phyloP scores from a whole-genome alignment of 2,329 filamentous ascomycete genomes.

The Fusarium paranaense region DNA sequence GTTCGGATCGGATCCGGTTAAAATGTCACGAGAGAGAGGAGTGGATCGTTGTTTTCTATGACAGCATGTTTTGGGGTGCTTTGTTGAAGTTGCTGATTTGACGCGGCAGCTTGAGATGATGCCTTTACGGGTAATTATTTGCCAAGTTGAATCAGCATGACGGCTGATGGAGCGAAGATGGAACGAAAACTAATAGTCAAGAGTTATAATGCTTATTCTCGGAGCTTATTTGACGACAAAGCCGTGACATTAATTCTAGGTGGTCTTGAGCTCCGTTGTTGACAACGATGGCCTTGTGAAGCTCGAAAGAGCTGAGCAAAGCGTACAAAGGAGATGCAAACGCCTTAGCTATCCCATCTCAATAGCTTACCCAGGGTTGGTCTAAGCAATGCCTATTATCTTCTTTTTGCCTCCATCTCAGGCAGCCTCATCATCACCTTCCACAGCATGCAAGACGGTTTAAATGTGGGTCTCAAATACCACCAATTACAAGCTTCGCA shows the following conservation, averaged over 20 bases:
- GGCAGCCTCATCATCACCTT: not conserved
- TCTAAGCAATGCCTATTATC: not conserved
- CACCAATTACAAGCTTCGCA: constrained; percentile 23
- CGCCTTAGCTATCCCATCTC: not conserved
- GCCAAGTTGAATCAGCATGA: not conserved
- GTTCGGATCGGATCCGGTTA: not conserved
- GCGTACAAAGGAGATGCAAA: not conserved
- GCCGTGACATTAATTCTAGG: not conserved
- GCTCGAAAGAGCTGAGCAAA: not conserved
- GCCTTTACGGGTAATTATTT: not conserved
- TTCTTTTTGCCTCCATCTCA: not conserved
- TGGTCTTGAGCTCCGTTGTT: not conserved
- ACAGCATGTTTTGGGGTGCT: not conserved
- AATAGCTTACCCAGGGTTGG: not conserved
- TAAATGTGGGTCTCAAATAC: constrained; percentile 4
- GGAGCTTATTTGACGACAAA: not conserved
- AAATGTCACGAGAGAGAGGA: not conserved
- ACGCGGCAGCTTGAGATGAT: not conserved
- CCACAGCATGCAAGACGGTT: not conserved
- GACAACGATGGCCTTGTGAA: not conserved
- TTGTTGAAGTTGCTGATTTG: not conserved
- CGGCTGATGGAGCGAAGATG: not conserved
- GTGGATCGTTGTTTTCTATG: constrained; percentile 4
- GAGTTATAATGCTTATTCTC: not conserved
- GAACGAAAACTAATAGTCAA: too few species aligned